phyloP scores from a whole-genome alignment of 495 filamentous ascomycete species.

The Penicillium alfredii region DNA sequence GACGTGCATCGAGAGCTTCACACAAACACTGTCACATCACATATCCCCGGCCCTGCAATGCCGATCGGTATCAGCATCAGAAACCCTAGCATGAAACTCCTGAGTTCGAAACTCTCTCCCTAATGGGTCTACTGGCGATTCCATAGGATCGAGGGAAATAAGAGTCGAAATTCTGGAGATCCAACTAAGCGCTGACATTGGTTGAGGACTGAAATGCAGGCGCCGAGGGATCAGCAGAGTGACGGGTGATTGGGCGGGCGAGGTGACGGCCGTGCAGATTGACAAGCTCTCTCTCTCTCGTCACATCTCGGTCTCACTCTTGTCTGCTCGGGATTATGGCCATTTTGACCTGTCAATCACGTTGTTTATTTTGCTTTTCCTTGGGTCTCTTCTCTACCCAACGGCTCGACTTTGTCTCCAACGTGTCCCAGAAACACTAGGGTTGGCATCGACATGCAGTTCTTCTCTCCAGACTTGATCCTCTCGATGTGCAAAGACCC shows the following conservation, averaged over 20 bases:
- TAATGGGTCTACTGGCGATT: not conserved
- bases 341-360: too few relatives aligned
- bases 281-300: conserved; percentile 21
- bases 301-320: conserved; percentile 26
- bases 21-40: conserved; percentile 26
- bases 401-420: too few relatives aligned
- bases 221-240: conserved; percentile 21
- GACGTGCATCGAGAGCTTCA: too few relatives aligned
- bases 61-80: not conserved
- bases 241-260: conserved; percentile 20
- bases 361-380: conserved; percentile 1
- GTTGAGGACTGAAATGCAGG: conserved; percentile 14
- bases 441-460: not conserved
- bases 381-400: not conserved
- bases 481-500: too few relatives aligned
- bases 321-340: too few relatives aligned
- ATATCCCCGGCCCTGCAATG: conserved; percentile 1
- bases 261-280: conserved; percentile 28
- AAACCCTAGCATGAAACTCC: conserved; percentile 7
- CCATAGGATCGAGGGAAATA: conserved; percentile 1
- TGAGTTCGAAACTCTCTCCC: not conserved
- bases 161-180: not conserved
- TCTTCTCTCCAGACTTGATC: conserved; percentile 4
- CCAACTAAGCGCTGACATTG: conserved; percentile 18
- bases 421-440: too few relatives aligned